These are phyloP conservation scores for Cladophialophora bantiana DNA, from an alignment of 2,329 filamentous ascomycete species.

Conservation along the genomic window DNA sequence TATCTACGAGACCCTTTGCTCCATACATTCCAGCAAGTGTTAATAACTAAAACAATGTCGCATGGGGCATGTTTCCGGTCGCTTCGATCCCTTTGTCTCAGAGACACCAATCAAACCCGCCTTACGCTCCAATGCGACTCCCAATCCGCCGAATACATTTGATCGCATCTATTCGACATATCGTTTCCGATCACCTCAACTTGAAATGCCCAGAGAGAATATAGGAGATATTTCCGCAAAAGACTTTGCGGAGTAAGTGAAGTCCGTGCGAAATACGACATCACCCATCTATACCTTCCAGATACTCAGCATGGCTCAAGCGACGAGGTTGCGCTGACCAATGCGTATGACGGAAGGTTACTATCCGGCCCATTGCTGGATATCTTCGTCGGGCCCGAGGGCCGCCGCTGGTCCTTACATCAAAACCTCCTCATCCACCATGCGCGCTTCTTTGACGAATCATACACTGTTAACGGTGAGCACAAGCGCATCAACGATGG, in stretches of 20 bases:
- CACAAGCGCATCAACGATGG: conserved; percentile 42
- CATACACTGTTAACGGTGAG: conserved; percentile 46
- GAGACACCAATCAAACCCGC: conserved; percentile 22
- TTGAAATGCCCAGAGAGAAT: conserved; percentile 44
- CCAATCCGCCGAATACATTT: conserved; percentile 23
- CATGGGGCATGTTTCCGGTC: conserved; percentile 27
- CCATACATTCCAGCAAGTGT: conserved; percentile 23
- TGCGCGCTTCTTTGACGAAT: conserved; percentile 55
- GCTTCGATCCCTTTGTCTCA: conserved; percentile 23
- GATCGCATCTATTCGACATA: conserved; percentile 25
- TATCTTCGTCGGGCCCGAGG: conserved; percentile 57
- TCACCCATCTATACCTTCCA: conserved; percentile 15
- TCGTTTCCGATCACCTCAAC: conserved; percentile 5
- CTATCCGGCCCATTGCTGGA: conserved; percentile 61
- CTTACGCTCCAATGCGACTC: conserved; percentile 19
- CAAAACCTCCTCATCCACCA: conserved; percentile 61
- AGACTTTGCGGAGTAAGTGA: conserved; percentile 61
- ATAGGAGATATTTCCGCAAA: conserved; percentile 57
- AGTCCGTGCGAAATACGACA: not conserved
- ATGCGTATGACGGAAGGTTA: conserved; percentile 49
- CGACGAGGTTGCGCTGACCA: conserved; percentile 28
- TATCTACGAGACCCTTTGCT: conserved; percentile 9
- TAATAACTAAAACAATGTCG: conserved; percentile 30
- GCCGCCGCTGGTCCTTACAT: conserved; percentile 60
- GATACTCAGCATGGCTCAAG: conserved; percentile 11